Conservation (phyloP, 2,329 filamentous ascomycete genomes). For the Metarhizium robertsii region DNA sequence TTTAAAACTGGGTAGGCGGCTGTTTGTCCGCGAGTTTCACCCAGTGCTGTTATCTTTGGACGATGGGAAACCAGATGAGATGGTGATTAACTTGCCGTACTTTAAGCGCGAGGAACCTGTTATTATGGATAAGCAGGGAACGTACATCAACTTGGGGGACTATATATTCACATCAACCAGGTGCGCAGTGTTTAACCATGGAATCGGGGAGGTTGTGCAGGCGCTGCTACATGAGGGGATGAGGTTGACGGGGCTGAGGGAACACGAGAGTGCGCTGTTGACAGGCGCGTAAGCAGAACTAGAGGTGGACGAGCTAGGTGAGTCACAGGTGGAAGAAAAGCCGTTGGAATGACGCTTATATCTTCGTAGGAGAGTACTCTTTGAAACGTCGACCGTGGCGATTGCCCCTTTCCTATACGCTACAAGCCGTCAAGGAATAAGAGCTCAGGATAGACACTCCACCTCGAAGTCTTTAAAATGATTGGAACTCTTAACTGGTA, state of each 20-base stretch:
- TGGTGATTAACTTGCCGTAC: conserved; percentile 10
- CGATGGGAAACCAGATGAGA: neutral
- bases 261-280: conserved; percentile 10
- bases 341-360: neutral
- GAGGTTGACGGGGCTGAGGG: conserved; percentile 5
- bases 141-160: conserved; percentile 6
- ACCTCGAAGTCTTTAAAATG: no score
- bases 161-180: neutral
- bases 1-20: conserved; percentile 6
- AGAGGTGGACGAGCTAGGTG: conserved; percentile 5
- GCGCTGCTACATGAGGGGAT: conserved; percentile 8
- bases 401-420: conserved; percentile 8
- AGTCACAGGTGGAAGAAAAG: neutral
- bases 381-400: conserved; percentile 7
- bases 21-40: conserved; percentile 11
- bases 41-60: conserved; percentile 9
- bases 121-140: conserved; percentile 2
- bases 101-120: conserved; percentile 8
- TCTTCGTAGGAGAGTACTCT: conserved; percentile 4
- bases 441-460: no score
- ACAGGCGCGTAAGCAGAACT: conserved; percentile 4
- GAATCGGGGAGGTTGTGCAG: conserved; percentile 10
- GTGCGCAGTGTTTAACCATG: conserved; percentile 9
- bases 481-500: no score
- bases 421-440: conserved; percentile 8